Conservation (phyloP, 192 early-diverging fungal species). For the Coemansia sp. region DNA sequence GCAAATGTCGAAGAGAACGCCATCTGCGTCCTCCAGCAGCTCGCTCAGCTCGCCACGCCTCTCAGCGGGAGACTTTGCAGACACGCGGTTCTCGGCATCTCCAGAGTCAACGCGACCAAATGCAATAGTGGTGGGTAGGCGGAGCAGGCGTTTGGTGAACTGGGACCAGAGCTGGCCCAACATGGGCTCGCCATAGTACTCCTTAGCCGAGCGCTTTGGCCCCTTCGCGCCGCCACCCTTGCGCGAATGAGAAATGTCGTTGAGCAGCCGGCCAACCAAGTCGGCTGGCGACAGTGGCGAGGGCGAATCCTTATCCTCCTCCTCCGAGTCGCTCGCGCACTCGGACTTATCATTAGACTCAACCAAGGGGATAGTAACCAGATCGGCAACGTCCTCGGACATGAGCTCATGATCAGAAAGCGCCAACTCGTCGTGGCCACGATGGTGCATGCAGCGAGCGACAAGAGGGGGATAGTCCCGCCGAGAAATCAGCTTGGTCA, state of each 20-base stretch:
- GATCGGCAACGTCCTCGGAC: not conserved
- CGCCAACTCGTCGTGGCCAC: too few species aligned
- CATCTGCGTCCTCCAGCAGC: constrained; percentile 16
- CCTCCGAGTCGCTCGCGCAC: not conserved
- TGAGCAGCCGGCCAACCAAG: constrained; percentile 23
- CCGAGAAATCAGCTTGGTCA: not conserved
- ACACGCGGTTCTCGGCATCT: not conserved
- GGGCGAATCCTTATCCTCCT: not conserved
- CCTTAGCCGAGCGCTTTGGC: not conserved
- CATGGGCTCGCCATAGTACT: constrained; percentile 18
- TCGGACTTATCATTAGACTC: not conserved
- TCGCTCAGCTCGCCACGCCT: not conserved
- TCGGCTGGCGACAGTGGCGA: not conserved
- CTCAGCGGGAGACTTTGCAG: not conserved
- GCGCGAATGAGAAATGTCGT: constrained; percentile 10
- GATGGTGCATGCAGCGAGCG: not conserved
- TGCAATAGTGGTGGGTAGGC: constrained; percentile 8
- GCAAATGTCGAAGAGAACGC: constrained; percentile 13
- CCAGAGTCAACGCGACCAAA: not conserved
- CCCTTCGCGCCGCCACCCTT: not conserved
- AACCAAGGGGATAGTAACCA: constrained; percentile 3
- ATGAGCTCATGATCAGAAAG: not conserved
- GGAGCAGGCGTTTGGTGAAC: constrained; percentile 17
- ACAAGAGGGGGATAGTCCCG: not conserved
- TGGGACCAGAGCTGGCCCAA: constrained; percentile 20